phyloP scores from a whole-genome alignment of 441 rosid species.

The Metrosideros polymorpha region DNA sequence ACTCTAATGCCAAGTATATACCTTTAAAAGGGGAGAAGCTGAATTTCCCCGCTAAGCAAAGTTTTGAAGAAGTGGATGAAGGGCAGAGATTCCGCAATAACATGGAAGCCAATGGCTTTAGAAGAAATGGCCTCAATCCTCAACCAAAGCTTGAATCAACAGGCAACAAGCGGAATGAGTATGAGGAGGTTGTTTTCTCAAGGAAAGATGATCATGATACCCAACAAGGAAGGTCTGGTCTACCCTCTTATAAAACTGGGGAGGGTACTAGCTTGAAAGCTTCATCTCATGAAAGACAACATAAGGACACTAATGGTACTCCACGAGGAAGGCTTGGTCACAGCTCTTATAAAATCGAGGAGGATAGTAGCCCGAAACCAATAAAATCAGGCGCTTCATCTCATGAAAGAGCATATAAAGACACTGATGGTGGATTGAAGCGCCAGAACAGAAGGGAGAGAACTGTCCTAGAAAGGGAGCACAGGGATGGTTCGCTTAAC shows the following conservation, averaged over 20 bases:
- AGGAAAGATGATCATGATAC: constrained; percentile 24
- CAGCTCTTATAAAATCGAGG: constrained; percentile 23
- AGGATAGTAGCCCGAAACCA: constrained; percentile 26
- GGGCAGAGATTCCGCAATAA: constrained; percentile 10
- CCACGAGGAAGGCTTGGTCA: constrained; percentile 25
- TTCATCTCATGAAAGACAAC: constrained; percentile 32
- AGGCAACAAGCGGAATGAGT: constrained; percentile 15
- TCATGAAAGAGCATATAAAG: constrained; percentile 22
- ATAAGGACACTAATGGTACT: constrained; percentile 10
- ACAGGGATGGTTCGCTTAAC: constrained; percentile 2
- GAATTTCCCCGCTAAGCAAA: constrained; percentile 23
- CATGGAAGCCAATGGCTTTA: constrained; percentile 13
- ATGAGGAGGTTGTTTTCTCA: constrained; percentile 17
- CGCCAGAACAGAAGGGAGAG: constrained; percentile 26
- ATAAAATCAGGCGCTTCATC: constrained; percentile 40
- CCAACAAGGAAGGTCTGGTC: constrained; percentile 22
- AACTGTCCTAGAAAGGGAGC: constrained; percentile 21
- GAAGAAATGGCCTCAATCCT: constrained; percentile 21
- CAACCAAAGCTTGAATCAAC: constrained; percentile 11
- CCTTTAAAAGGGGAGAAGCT: constrained; percentile 15
- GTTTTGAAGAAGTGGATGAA: constrained; percentile 9
- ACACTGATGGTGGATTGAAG: constrained; percentile 15
- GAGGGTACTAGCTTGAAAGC: constrained; percentile 31
- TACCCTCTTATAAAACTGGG: constrained; percentile 19
- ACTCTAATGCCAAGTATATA: constrained; percentile 19